phyloP scores from a whole-genome alignment of 306 rosid genomes.

The Arachis hypogaea region DNA sequence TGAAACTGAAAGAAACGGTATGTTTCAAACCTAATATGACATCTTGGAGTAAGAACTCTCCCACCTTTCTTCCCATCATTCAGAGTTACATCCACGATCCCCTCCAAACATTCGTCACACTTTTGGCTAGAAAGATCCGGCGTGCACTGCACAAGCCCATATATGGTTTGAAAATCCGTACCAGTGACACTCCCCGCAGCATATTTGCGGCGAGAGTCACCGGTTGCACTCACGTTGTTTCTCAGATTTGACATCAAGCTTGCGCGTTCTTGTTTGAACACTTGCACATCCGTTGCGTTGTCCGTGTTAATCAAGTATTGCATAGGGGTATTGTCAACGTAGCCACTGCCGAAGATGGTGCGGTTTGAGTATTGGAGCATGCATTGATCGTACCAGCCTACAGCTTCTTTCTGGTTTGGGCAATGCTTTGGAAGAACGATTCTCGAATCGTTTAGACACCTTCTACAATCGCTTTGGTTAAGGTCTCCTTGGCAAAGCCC shows the following conservation, averaged over 20 bases:
- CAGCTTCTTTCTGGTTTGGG: constrained; percentile 23
- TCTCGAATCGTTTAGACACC: not conserved
- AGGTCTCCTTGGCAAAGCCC: constrained; percentile 47
- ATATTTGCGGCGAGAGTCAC: constrained; percentile 30
- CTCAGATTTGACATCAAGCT: not conserved
- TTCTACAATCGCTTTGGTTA: not conserved
- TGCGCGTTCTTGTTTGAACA: not conserved
- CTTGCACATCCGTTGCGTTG: not conserved
- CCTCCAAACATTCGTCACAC: constrained; percentile 14
- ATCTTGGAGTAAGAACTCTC: constrained; percentile 23
- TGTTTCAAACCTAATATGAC: constrained; percentile 18
- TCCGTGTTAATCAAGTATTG: not conserved
- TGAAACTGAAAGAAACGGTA: not conserved
- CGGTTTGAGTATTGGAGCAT: constrained; percentile 29
- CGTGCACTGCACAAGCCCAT: constrained; percentile 41
- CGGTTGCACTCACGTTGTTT: not conserved
- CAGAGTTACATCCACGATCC: accelerated
- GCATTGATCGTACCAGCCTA: not conserved
- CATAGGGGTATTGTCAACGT: not conserved
- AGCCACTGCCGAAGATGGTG: not conserved
- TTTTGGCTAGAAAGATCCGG: constrained; percentile 32
- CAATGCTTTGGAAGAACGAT: constrained; percentile 16
- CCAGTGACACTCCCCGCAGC: constrained; percentile 7
- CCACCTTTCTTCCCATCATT: not conserved
- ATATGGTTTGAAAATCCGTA: not conserved